phyloP scores from a whole-genome alignment of 176 grass and related monocot genomes.

The Avena eriantha region DNA sequence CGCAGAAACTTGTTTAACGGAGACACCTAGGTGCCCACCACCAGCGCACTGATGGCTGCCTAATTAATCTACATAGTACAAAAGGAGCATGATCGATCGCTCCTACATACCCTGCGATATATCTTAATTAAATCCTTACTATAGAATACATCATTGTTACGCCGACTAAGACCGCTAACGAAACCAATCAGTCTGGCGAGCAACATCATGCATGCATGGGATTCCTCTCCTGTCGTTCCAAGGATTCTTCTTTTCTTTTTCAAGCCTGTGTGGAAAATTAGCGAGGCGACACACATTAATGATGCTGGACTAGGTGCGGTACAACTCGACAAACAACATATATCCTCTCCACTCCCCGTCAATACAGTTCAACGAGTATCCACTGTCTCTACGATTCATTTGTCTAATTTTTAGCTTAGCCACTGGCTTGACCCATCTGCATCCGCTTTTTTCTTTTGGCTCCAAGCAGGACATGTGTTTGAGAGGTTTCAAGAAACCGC shows the following conservation, averaged over 20 bases:
- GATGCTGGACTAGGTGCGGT: neutral
- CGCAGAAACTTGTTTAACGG: too few species aligned
- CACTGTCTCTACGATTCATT: neutral
- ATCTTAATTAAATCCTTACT: too few species aligned
- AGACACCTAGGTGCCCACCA: too few species aligned
- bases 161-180: conserved; percentile 8
- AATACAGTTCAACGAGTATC: neutral
- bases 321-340: neutral
- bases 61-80: too few species aligned
- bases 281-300: neutral
- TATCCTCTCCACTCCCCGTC: neutral
- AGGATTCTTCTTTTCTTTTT: neutral
- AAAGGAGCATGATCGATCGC: too few species aligned
- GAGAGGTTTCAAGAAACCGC: neutral
- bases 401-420: neutral
- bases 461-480: neutral
- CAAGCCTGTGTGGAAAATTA: neutral
- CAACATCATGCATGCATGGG: neutral
- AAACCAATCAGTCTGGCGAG: neutral
- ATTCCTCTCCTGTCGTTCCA: neutral
- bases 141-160: neutral
- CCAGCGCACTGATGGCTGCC: too few species aligned
- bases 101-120: too few species aligned
- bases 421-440: neutral
- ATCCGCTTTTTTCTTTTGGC: neutral